These are phyloP conservation scores for Russula emetica DNA, from an alignment of 768 basidiomycete genomes.

Conservation along the genomic window DNA sequence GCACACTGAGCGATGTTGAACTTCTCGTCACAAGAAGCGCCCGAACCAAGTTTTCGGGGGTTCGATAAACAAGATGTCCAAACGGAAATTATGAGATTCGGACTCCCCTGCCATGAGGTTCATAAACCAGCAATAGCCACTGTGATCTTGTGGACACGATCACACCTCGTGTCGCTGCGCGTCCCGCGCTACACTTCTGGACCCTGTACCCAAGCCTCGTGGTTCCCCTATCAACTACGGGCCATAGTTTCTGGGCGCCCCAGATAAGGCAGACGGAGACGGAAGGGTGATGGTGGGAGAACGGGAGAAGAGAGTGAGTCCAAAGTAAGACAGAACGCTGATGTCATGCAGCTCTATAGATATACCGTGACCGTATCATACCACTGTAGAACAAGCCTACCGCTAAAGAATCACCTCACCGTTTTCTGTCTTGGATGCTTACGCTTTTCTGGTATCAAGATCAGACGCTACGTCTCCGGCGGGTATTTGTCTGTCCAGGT, in stretches of 20 bases:
- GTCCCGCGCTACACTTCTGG: slow-evolving; percentile 1
- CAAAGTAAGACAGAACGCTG: too few relatives aligned
- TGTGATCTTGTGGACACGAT: slow-evolving; percentile 9
- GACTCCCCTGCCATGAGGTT: slow-evolving; percentile 18
- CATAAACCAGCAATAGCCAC: slow-evolving; percentile 6
- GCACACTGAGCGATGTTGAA: slow-evolving; percentile 14
- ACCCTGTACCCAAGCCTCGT: slow-evolving; percentile 21
- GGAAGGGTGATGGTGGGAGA: background rate
- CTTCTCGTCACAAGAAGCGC: slow-evolving; percentile 20
- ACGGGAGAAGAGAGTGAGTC: background rate
- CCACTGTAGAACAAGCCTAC: too few relatives aligned
- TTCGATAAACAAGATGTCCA: slow-evolving; percentile 8
- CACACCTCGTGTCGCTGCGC: slow-evolving; percentile 17
- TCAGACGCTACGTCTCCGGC: background rate
- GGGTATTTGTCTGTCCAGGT: background rate
- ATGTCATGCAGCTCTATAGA: background rate
- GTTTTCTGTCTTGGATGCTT: background rate
- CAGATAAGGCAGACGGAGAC: background rate
- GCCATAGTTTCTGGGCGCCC: background rate
- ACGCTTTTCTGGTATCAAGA: background rate
- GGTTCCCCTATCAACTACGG: slow-evolving; percentile 8
- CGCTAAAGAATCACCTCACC: background rate
- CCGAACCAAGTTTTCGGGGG: slow-evolving; percentile 13
- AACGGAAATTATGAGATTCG: background rate
- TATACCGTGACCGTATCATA: too few relatives aligned